Evolutionary conservation across 495 filamentous ascomycete species (phyloP).

Genomic region (Annulohypoxylon stygium): DNA sequence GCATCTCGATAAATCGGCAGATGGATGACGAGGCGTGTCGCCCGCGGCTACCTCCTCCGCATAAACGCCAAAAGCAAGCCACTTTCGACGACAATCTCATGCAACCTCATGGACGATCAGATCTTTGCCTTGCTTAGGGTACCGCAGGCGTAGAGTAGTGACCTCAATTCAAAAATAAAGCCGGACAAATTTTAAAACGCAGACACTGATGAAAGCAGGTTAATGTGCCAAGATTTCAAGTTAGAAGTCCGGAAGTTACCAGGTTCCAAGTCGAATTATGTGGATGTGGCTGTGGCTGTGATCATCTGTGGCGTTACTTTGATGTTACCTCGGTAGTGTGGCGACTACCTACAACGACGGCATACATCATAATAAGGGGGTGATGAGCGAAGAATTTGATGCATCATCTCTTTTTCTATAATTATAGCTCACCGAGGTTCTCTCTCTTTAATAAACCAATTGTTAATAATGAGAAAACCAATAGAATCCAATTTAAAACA

Average conservation of each 20-base stretch:
- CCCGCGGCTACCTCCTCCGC: background rate
- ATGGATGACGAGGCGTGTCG: constrained; percentile 26
- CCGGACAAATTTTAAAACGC: constrained; percentile 5
- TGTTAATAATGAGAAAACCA: too few relatives aligned
- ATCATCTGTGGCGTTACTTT: background rate
- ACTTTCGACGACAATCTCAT: constrained; percentile 6
- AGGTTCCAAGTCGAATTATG: constrained; percentile 1
- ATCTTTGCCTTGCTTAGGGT: background rate
- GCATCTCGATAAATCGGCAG: constrained; percentile 18
- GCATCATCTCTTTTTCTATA: too few relatives aligned
- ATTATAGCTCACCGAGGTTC: too few relatives aligned
- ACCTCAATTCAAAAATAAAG: constrained; percentile 5
- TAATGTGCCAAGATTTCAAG: constrained; percentile 11
- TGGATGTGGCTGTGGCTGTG: constrained; percentile 1
- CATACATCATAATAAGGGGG: too few relatives aligned
- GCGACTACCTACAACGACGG: background rate
- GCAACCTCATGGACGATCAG: background rate
- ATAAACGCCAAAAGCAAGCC: constrained; percentile 9
- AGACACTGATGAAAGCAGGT: background rate
- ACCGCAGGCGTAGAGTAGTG: background rate
- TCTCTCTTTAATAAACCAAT: too few relatives aligned
- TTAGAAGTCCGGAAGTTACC: background rate
- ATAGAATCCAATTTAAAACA: too few relatives aligned
- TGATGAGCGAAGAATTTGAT: too few relatives aligned
- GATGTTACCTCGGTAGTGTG: background rate